phyloP scores from a whole-genome alignment of 768 basidiomycete genomes.

The Pilatotrama ljubarskyi region DNA sequence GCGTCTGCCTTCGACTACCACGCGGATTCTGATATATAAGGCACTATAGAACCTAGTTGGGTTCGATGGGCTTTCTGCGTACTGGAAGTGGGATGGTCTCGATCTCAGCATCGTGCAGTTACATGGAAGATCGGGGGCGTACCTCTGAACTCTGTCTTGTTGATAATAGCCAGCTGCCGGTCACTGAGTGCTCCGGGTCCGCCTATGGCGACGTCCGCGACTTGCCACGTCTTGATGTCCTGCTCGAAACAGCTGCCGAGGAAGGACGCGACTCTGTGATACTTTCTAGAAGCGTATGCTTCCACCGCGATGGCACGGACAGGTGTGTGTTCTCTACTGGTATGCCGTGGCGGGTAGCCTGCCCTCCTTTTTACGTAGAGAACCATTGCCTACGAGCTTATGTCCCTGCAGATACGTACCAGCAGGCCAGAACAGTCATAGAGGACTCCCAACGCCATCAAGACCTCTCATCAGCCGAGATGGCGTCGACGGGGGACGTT shows the following conservation, averaged over 20 bases:
- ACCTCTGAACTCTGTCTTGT: constrained; percentile 6
- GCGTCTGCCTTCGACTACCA: neutral
- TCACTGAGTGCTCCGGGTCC: neutral
- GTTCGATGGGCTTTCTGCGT: constrained; percentile 10
- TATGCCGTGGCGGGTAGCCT: neutral
- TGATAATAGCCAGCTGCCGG: neutral
- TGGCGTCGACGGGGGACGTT: too few species aligned
- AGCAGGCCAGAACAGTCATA: too few species aligned
- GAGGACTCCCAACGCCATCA: too few species aligned
- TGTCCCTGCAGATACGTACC: too few species aligned
- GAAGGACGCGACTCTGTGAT: constrained; percentile 6
- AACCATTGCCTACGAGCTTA: neutral
- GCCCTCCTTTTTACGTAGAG: neutral
- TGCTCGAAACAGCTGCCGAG: constrained; percentile 2
- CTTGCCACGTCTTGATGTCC: constrained; percentile 3
- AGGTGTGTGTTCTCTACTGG: constrained; percentile 1
- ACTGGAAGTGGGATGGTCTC: neutral
- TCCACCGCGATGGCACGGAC: constrained; percentile 3
- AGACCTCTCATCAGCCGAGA: too few species aligned
- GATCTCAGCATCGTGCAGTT: neutral
- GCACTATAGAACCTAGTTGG: neutral
- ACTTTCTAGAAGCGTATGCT: neutral
- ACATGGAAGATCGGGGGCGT: neutral
- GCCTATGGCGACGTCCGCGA: neutral
- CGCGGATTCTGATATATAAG: neutral